phyloP scores from a whole-genome alignment of 129 eudicot species.

The Apium graveolens region DNA sequence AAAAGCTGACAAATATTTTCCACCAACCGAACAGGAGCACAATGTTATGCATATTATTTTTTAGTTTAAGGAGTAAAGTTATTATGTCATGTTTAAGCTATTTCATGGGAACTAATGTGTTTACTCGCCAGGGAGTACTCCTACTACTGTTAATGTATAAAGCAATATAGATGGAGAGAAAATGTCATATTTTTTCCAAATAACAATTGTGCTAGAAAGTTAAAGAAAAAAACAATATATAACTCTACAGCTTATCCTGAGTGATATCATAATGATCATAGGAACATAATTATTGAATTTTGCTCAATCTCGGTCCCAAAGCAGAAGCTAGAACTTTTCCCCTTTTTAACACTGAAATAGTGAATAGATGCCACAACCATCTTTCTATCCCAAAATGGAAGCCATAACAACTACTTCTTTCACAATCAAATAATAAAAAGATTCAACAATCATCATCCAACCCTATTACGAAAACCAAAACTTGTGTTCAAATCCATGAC shows the following conservation, averaged over 20 bases:
- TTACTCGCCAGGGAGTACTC: background rate
- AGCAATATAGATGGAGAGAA: background rate
- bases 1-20: no score
- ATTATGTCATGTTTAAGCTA: background rate
- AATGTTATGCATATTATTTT: background rate
- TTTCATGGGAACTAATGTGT: background rate
- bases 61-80: background rate
- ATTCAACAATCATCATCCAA: no score
- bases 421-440: background rate
- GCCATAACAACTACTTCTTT: background rate
- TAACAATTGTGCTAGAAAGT: background rate
- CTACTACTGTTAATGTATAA: background rate
- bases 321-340: background rate
- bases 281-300: background rate
- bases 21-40: no score
- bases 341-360: background rate
- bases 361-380: conserved; percentile 3
- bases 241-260: background rate
- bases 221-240: background rate
- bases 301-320: background rate
- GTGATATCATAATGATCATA: background rate
- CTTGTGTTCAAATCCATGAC: background rate
- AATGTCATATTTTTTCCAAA: background rate
- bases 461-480: background rate
- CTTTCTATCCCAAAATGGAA: background rate